phyloP scores from a whole-genome alignment of 2,329 filamentous ascomycete genomes.

The Claviceps sp. region DNA sequence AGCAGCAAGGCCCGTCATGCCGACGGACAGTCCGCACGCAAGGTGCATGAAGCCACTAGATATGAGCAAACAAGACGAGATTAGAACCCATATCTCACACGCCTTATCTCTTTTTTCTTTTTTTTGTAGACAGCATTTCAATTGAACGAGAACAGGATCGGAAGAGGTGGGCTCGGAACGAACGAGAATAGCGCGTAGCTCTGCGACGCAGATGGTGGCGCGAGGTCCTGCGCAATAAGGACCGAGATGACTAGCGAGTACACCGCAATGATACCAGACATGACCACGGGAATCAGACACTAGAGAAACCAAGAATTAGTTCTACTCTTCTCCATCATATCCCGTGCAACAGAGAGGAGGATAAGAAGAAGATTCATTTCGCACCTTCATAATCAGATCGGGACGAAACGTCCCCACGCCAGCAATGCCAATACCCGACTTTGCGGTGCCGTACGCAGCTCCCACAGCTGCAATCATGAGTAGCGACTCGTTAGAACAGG shows the following conservation, averaged over 20 bases:
- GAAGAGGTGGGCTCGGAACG: conserved; percentile 15
- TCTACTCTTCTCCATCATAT: neutral
- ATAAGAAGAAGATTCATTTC: neutral
- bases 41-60: conserved; percentile 82
- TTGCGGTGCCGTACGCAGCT: conserved; percentile 77
- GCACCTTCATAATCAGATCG: conserved; percentile 82
- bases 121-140: too few relatives aligned
- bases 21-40: conserved; percentile 78
- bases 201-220: conserved; percentile 44
- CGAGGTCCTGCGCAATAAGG: conserved; percentile 82
- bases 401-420: conserved; percentile 75
- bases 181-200: conserved; percentile 78
- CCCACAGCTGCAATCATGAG: conserved; percentile 36
- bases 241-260: conserved; percentile 96
- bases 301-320: conserved; percentile 17
- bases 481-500: conserved; percentile 6
- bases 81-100: neutral
- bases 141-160: neutral
- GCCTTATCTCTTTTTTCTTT: neutral
- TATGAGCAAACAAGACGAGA: neutral
- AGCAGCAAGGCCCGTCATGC: conserved; percentile 81
- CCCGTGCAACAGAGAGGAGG: neutral
- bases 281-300: conserved; percentile 82
- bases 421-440: conserved; percentile 77
- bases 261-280: conserved; percentile 98